Evolutionary conservation across 2,329 filamentous ascomycete genomes (phyloP).

Genomic region (Hymenoscyphus infarciens): DNA sequence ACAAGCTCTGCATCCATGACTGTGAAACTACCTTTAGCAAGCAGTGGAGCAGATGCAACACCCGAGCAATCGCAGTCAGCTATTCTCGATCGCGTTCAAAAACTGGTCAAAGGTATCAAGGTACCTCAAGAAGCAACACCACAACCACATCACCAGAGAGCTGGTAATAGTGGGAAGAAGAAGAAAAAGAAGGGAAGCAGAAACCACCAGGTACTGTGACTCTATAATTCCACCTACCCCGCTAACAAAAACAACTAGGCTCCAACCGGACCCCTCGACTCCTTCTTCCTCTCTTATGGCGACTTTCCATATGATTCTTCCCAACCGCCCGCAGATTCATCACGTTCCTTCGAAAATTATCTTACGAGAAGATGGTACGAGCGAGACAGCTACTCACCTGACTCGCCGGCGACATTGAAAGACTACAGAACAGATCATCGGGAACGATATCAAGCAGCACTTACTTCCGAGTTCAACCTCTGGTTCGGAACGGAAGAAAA

Average conservation of each 20-base stretch:
- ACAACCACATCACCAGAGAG: not conserved
- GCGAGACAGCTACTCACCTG: not conserved
- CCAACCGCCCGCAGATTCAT: not conserved
- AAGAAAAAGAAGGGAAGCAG: not conserved
- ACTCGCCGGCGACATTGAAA: not conserved
- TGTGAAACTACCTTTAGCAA: not conserved
- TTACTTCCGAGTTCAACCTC: not conserved
- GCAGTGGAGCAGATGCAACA: not conserved
- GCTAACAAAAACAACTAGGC: not conserved
- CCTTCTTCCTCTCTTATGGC: not conserved
- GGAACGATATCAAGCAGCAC: not conserved
- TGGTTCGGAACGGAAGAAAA: conserved; percentile 15
- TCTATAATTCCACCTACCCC: not conserved
- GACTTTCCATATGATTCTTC: not conserved
- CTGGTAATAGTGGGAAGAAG: too few relatives aligned
- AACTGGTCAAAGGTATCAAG: too few relatives aligned
- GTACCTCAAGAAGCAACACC: not conserved
- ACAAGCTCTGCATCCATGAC: not conserved
- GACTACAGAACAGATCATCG: not conserved
- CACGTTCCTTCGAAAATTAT: not conserved
- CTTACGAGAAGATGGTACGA: not conserved
- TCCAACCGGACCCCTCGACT: not conserved
- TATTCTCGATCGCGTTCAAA: too few relatives aligned
- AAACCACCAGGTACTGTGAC: not conserved
- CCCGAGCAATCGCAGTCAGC: too few relatives aligned